Base-by-base conservation (phyloP, 768 basidiomycete genomes). In the Zangia roseola region DNA sequence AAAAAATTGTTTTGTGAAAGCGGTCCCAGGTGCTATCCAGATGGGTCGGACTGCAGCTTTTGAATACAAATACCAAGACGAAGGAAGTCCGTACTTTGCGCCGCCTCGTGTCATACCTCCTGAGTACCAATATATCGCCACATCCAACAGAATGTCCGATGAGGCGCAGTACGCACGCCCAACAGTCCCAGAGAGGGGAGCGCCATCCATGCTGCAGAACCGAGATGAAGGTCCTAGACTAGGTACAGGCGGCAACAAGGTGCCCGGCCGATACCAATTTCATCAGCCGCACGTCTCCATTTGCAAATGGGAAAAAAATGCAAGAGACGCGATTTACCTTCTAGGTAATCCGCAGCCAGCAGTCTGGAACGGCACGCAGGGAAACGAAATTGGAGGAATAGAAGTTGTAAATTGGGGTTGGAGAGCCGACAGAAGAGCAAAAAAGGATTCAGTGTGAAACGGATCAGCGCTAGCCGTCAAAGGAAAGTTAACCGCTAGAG, bases 321-420 rank as follows among this genome's bases (percentile, higher is more conserved):
- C 16, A 10, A 47, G 40, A 42, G 34, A 45, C 16, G 19, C 39
- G 52, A 58, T 55, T 62, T 58, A 83, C 83, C 73, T 69, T 85
- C 83, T 58, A 81, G 77, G 62, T 84, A 85, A 57, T 85, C 83
- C 38, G 83, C 83, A 25, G 82, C 82, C 46, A 82, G 57, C 28
- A 84, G 68, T 45, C 82, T 84, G 55, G 60, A 60, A 52, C 26
- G 39, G 28, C 10, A 20, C 16, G 10, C 16, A 26, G 25, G 48
- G 33, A 48, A 52, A 49, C 30, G 28, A 50, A 39, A 14, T 26
- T 3, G 34, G 36, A 39, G 21, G 37, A 24, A 34, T 37, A 36
- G 40, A 40, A 48, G 35, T 26, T 35, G 17, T 23, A 39, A 54
- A 43, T 35, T 47, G 31, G 45, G 37, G 46, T 51, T 36, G 47